Percentiles rank a stretch among this genome's conserved stretches.
Conservation (phyloP, 305 asterid species). For the Fraxinus xanthoxyloides region DNA sequence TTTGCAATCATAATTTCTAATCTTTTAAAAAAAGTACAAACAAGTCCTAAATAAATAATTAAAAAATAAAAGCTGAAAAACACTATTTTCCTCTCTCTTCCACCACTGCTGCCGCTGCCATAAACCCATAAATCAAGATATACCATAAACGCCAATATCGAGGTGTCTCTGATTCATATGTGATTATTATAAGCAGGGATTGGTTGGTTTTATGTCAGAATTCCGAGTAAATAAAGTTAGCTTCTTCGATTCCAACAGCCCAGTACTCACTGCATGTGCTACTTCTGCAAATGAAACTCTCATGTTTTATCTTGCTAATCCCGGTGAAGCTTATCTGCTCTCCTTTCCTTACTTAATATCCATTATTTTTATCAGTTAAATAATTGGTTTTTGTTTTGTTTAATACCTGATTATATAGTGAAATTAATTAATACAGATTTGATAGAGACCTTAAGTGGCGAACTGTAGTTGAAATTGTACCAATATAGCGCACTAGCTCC, state of each 20-base stretch:
- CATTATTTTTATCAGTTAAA: not conserved
- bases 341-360: not conserved
- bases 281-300: constrained; percentile 19
- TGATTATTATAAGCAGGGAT: not conserved
- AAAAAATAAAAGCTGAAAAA: too few species aligned
- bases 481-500: constrained; percentile 11
- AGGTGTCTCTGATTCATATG: not conserved
- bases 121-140: too few species aligned
- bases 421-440: not conserved
- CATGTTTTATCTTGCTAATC: constrained; percentile 9
- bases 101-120: too few species aligned
- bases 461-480: constrained; percentile 2
- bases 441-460: constrained; percentile 21
- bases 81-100: too few species aligned
- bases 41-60: too few species aligned
- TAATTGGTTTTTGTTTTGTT: not conserved
- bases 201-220: constrained; percentile 12
- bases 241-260: not conserved
- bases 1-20: too few species aligned
- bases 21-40: too few species aligned
- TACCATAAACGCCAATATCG: not conserved
- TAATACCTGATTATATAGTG: not conserved
- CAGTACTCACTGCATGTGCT: constrained; percentile 14
- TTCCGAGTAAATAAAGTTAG: constrained; percentile 15
- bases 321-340: constrained; percentile 16